Percentiles rank a stretch among this genome's conserved stretches.
These are phyloP conservation scores for Exophiala xenobiotica DNA, from an alignment of 2,329 filamentous ascomycete species.

Conservation along the genomic window DNA sequence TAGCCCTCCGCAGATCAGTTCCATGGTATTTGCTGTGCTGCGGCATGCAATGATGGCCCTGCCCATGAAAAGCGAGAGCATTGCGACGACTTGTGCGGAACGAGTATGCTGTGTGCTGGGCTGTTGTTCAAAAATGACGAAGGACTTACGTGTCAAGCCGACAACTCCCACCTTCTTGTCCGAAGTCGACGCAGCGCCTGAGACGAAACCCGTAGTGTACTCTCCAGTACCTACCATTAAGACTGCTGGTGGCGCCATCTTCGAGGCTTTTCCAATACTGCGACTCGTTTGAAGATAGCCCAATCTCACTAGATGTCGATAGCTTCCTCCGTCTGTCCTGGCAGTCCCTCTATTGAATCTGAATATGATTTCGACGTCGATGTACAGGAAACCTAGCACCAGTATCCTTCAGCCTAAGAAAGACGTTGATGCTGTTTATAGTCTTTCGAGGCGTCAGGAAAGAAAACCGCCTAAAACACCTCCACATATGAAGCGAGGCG, in stretches of 20 bases:
- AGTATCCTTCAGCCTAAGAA: not conserved
- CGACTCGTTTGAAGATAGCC: too few relatives aligned
- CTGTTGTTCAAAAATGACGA: slow-evolving; percentile 55
- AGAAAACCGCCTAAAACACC: not conserved
- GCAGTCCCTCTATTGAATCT: too few relatives aligned
- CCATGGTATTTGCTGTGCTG: not conserved
- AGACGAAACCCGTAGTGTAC: slow-evolving; percentile 95
- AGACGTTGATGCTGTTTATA: not conserved
- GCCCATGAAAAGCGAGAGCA: too few relatives aligned
- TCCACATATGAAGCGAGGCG: not conserved
- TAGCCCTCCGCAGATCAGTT: not conserved
- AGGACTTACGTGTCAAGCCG: slow-evolving; percentile 62
- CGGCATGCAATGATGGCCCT: not conserved
- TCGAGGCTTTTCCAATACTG: not conserved
- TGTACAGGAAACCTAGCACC: too few relatives aligned
- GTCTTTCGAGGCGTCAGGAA: not conserved
- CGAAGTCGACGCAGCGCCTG: slow-evolving; percentile 75
- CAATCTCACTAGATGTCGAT: too few relatives aligned
- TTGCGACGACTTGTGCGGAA: too few relatives aligned
- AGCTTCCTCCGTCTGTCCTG: too few relatives aligned
- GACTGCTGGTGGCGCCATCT: slow-evolving; percentile 63
- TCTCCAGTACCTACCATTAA: slow-evolving; percentile 88
- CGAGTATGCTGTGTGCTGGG: not conserved
- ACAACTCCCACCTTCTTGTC: slow-evolving; percentile 98
- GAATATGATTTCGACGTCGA: too few relatives aligned